Evolutionary conservation across 768 basidiomycete genomes (phyloP), one percentile per base, ranked within the genome.

Genomic region (Psilocybe subaeruginosa): DNA sequence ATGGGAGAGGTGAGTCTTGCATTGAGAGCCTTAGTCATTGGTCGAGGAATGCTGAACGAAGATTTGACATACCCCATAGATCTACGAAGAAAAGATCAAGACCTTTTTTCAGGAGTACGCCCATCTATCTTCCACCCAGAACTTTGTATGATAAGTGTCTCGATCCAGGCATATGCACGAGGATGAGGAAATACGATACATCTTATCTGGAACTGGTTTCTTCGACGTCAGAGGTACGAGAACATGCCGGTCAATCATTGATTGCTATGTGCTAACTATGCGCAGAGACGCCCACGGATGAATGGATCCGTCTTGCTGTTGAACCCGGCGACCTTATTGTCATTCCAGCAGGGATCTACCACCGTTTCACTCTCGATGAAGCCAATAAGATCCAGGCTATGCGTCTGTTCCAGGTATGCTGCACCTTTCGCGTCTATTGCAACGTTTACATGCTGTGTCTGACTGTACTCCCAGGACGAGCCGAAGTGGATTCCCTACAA

Each of bases 161-260:
- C 4, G 39, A 17, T 54, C 27, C 58, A 93, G 92, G 68, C 95
- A 97, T 68, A 84, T 98, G 80, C 96, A 97, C 68, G 94, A 97
- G 73, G 95, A 97, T 68, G 95, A 98, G 69, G 95, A 98, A 75
- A 97, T 96, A 69, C 82, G 95, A 7, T 98, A 92, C 68, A 86
- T 96, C 66, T 81, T 94, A 43, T 80, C 83, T 0, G 96, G 96
- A n/a, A 87, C 85, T 39, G 95, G 94, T 0, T 99, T 87, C 80
- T 98, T 97, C 70, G 96, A 98, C 67, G 85, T 98, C 43, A 84
- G 95, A 60, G 92, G 92, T 92, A 65, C 58, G 86, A 12, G 4
- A 48, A 4, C 39, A 23, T 8, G 35, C 49, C 4, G n/a, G 50
- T 23, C 6, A 29, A 31, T 17, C 30, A 30, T 17, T n/a, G 19